Percentiles rank a stretch among this genome's conserved stretches.
These are phyloP conservation scores for Phytophthora constricta DNA, from an alignment of 352 stramenopile species.

Conservation along the genomic window DNA sequence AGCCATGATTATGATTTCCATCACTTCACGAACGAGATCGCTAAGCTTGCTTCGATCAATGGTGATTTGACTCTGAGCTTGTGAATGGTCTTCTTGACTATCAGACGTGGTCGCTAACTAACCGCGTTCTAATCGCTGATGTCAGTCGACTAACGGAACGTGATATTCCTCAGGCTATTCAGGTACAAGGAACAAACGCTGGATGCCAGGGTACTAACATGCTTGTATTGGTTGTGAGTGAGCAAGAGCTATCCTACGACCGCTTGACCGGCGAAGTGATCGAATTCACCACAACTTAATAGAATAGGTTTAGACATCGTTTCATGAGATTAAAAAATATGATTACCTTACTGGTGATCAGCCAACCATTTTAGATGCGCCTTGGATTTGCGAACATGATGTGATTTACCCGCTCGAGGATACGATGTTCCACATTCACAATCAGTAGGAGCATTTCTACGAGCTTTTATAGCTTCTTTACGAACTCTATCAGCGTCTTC, in stretches of 20 bases:
- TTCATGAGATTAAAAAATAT: slow-evolving; percentile 13
- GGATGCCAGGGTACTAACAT: slow-evolving; percentile 22
- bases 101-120: neutral
- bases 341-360: slow-evolving; percentile 11
- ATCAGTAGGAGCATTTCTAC: neutral
- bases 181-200: slow-evolving; percentile 24
- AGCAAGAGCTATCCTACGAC: slow-evolving; percentile 1
- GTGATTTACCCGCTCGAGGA: slow-evolving; percentile 5
- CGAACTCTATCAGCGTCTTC: slow-evolving; percentile 10
- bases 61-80: slow-evolving; percentile 9
- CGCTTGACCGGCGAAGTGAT: slow-evolving; percentile 1
- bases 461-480: slow-evolving; percentile 17
- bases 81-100: slow-evolving; percentile 10
- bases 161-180: slow-evolving; percentile 19
- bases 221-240: slow-evolving; percentile 17
- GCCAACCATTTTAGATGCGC: slow-evolving; percentile 10
- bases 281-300: neutral
- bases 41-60: slow-evolving; percentile 1
- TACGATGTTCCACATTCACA: slow-evolving; percentile 16
- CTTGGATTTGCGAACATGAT: slow-evolving; percentile 13
- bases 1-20: slow-evolving; percentile 11
- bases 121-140: slow-evolving; percentile 8
- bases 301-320: neutral
- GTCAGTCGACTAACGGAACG: slow-evolving; percentile 2
- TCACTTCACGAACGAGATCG: neutral